Evolutionary conservation across 257 asterid species (phyloP), one percentile per base, ranked within the genome.

Genomic region (Leonotis leonurus): DNA sequence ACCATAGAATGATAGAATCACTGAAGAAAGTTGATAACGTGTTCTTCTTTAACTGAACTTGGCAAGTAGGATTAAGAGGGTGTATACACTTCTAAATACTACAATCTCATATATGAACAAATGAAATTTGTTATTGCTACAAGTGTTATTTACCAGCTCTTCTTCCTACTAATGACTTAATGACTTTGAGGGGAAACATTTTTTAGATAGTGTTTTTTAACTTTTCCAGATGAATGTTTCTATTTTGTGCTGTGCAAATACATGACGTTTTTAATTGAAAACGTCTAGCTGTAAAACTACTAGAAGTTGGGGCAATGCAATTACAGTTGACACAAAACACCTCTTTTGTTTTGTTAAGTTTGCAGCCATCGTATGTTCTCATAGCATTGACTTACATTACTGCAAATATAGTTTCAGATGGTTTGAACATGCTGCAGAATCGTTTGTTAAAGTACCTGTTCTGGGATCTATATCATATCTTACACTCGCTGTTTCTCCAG

Each of bases 401-500:
- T 22, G 8, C 14, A 39, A 16, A 14, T 35, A 75, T 75, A 92
- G 99, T 67, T 71, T 60, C 75, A 75, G 78, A 72, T 71, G 77
- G 78, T 71, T 77, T 72, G 66, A 61, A 69, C 68, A 62, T 32
- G 79, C 79, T 65, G 74, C 63, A 36, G 79, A 73, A 52, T 73
- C 74, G 3, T 77, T 56, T 54, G 36, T 77, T 44, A 77, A 77
- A 62, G 64, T 77, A 45, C 82, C 82, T 9, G 33, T 64, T 27
- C 44, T 70, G 32, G 75, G 79, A 49, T 67, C 73, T 37, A 18
- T 74, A 13, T 90, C 98, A 2, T 73, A 88, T 70, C 95, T 90
- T 45, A 78, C 95, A 5, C 55, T 90, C 79, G 97, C 90, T 9
- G 89, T 90, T 69, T 60, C 90, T 18, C 98, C 98, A 30, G 85